Percentiles rank a stretch among this genome's conserved stretches.
phyloP scores from a whole-genome alignment of 2,329 filamentous ascomycete genomes.

The Colletotrichum viniferum region DNA sequence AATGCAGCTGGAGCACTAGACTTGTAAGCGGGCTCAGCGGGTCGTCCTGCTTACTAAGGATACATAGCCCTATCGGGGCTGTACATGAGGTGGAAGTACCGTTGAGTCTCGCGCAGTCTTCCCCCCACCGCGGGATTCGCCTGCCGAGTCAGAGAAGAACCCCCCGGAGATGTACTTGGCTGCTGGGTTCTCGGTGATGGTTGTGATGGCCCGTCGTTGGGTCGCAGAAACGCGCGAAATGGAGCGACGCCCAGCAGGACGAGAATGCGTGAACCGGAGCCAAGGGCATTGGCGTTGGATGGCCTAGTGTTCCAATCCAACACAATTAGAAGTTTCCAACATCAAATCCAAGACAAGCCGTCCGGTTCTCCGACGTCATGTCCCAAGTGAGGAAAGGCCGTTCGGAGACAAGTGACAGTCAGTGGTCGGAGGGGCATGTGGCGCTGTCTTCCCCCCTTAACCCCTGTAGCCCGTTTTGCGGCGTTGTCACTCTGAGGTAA shows the following conservation, averaged over 20 bases:
- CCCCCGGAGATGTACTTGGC: not conserved
- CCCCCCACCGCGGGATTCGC: not conserved
- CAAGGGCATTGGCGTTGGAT: not conserved
- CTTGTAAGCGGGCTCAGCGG: not conserved
- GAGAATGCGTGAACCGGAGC: not conserved
- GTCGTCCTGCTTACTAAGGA: not conserved
- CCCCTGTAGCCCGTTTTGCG: constrained; percentile 3
- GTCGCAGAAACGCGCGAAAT: not conserved
- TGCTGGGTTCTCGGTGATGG: not conserved
- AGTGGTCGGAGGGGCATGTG: constrained; percentile 6
- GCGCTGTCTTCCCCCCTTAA: constrained; percentile 9
- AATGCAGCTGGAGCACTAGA: not conserved
- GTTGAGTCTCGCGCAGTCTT: not conserved
- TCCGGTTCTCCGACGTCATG: constrained; percentile 14
- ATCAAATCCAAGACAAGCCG: constrained; percentile 2
- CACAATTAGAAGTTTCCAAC: not conserved
- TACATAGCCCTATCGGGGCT: not conserved
- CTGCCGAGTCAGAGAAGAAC: not conserved
- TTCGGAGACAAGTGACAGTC: constrained; percentile 6
- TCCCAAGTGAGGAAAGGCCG: constrained; percentile 6
- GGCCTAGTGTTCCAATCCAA: not conserved
- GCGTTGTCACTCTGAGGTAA: not conserved
- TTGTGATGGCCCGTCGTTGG: not conserved
- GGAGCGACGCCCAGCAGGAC: not conserved
- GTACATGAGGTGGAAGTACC: not conserved